These are phyloP conservation scores for Termitomyces sp. DNA, from an alignment of 768 basidiomycete species.

Conservation along the genomic window DNA sequence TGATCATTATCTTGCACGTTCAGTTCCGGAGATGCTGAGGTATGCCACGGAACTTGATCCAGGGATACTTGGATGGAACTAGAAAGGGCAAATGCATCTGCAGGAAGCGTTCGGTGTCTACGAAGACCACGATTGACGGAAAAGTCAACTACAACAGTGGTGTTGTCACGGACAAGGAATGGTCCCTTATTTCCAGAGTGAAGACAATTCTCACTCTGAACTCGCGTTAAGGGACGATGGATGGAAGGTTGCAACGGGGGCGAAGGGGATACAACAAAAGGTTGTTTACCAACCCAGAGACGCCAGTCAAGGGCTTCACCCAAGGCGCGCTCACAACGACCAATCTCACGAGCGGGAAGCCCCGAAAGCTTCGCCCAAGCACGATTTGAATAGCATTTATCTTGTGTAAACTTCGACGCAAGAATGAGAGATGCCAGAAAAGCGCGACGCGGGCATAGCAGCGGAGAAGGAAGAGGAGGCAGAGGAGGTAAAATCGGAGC, in stretches of 20 bases:
- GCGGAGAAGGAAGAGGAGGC: constrained; percentile 61
- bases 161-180: constrained; percentile 18
- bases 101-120: constrained; percentile 37
- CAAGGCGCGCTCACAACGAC: constrained; percentile 82
- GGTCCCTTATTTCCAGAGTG: constrained; percentile 10
- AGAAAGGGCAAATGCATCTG: constrained; percentile 18
- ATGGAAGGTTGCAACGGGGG: constrained; percentile 14
- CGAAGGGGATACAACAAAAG: constrained; percentile 19
- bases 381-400: constrained; percentile 88
- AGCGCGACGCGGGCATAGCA: constrained; percentile 83
- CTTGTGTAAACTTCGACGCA: constrained; percentile 90
- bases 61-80: neutral
- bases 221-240: constrained; percentile 37
- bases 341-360: constrained; percentile 78
- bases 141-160: neutral
- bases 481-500: constrained; percentile 15
- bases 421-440: constrained; percentile 87
- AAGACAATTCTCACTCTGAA: constrained; percentile 44
- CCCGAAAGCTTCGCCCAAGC: constrained; percentile 96
- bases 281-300: constrained; percentile 84
- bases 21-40: neutral
- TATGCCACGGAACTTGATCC: constrained; percentile 4
- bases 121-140: constrained; percentile 23
- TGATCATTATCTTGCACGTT: neutral
- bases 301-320: constrained; percentile 85